A percentile compares a stretch with the other conserved stretches of the same genome.
Evolutionary conservation across 352 stramenopile species (phyloP).

Genomic region (Pythium monospermum): DNA sequence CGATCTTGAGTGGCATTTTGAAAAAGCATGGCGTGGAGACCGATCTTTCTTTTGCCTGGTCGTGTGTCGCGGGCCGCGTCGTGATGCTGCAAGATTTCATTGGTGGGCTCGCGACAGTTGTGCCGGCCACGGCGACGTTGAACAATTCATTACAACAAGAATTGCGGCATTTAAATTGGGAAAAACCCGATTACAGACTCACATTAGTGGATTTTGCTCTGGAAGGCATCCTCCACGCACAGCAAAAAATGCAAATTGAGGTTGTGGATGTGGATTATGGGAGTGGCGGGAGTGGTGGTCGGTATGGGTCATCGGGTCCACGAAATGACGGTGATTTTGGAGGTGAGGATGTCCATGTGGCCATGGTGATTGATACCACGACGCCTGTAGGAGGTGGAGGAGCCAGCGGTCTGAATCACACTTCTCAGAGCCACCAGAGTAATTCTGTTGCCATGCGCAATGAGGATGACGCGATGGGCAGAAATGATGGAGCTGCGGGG

Average conservation of each 20-base stretch:
- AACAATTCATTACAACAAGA: constrained; percentile 22
- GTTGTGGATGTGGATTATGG: constrained; percentile 47
- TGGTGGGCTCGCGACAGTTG: constrained; percentile 37
- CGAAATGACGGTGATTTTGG: background rate
- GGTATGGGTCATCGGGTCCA: background rate
- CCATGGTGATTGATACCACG: constrained; percentile 8
- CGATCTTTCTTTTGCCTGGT: constrained; percentile 60
- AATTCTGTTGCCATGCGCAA: background rate
- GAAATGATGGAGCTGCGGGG: too few relatives aligned
- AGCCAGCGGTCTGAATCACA: too few relatives aligned
- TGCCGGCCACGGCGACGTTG: constrained; percentile 15
- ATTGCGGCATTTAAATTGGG: constrained; percentile 48
- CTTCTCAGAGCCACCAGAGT: background rate
- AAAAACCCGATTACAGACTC: constrained; percentile 57
- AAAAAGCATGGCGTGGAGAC: constrained; percentile 56
- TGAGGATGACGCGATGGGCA: background rate
- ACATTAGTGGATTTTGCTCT: constrained; percentile 58
- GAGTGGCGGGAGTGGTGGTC: constrained; percentile 6
- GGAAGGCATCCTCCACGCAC: constrained; percentile 61
- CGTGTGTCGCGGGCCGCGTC: constrained; percentile 46
- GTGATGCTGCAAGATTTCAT: constrained; percentile 52
- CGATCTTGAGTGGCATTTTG: constrained; percentile 42
- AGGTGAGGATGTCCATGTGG: too few relatives aligned
- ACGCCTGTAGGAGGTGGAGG: constrained; percentile 3
- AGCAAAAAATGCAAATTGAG: constrained; percentile 59